A percentile compares a stretch with the other conserved stretches of the same genome.
phyloP scores from a whole-genome alignment of 2,329 filamentous ascomycete species.

The Pestalotiopsis sp. region DNA sequence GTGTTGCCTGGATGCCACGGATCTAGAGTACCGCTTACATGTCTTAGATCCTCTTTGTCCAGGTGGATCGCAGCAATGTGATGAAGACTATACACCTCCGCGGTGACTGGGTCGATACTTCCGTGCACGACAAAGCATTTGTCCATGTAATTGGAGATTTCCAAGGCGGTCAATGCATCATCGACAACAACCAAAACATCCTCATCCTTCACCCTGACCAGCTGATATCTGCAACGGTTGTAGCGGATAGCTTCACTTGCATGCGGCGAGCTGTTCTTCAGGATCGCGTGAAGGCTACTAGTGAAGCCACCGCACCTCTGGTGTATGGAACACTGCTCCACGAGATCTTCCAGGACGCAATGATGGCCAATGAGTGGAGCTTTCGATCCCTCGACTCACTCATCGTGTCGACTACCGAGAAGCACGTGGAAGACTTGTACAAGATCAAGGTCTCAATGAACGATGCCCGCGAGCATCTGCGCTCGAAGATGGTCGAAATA shows the following conservation, averaged over 20 bases:
- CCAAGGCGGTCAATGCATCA: constrained; percentile 72
- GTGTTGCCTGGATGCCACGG: constrained; percentile 18
- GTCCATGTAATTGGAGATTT: constrained; percentile 88
- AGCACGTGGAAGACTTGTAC: constrained; percentile 87
- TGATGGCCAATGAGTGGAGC: constrained; percentile 84
- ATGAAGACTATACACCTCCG: constrained; percentile 75
- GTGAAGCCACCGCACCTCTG: constrained; percentile 76
- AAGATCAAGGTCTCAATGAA: constrained; percentile 76
- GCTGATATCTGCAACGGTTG: constrained; percentile 89
- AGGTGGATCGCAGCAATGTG: constrained; percentile 72
- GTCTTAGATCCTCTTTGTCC: constrained; percentile 74
- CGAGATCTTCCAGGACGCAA: constrained; percentile 90
- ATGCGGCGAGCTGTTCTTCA: constrained; percentile 89
- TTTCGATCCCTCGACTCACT: constrained; percentile 64
- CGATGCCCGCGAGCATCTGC: constrained; percentile 77
- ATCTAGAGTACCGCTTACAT: constrained; percentile 16
- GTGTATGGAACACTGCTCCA: constrained; percentile 94
- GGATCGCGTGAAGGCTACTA: constrained; percentile 90
- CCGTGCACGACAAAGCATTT: constrained; percentile 73
- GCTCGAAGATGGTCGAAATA: constrained; percentile 81
- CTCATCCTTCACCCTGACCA: constrained; percentile 94
- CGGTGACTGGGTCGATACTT: constrained; percentile 84
- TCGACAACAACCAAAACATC: constrained; percentile 83
- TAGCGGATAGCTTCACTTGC: constrained; percentile 95
- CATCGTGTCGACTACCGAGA: constrained; percentile 71